Percentiles rank a stretch among this genome's conserved stretches.
phyloP scores from a whole-genome alignment of 805 yeast species.

The Saccharomycopsis sp. region DNA sequence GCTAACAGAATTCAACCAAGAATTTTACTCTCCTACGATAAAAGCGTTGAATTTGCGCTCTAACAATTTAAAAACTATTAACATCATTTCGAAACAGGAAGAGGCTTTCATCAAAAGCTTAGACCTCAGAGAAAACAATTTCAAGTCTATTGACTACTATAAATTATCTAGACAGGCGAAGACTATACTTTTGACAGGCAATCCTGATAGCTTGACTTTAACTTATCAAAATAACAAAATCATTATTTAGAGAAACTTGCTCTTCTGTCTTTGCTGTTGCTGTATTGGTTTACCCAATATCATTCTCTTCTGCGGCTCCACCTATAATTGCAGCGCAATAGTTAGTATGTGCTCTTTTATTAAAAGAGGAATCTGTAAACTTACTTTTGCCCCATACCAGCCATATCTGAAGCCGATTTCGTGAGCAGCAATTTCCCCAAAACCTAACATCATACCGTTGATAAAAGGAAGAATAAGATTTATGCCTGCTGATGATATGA shows the following conservation, averaged over 20 bases:
- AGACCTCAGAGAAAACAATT: neutral
- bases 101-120: neutral
- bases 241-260: neutral
- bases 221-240: neutral
- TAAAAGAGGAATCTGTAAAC: slow-evolving; percentile 1
- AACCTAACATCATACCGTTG: slow-evolving; percentile 92
- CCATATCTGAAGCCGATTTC: slow-evolving; percentile 78
- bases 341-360: neutral
- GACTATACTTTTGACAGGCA: neutral
- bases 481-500: slow-evolving; percentile 50
- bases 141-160: neutral
- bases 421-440: slow-evolving; percentile 92
- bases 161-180: neutral
- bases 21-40: neutral
- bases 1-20: neutral
- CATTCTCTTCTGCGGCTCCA: neutral
- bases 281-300: neutral
- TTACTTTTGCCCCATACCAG: slow-evolving; percentile 62
- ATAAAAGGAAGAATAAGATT: slow-evolving; percentile 80
- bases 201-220: neutral
- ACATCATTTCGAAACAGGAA: neutral
- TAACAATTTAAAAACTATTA: neutral
- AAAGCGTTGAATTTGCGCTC: neutral
- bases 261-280: neutral
- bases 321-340: neutral